A percentile compares a stretch with the other conserved stretches of the same genome.
phyloP scores from a whole-genome alignment of 345 rosid species.

The Boechera stricta region DNA sequence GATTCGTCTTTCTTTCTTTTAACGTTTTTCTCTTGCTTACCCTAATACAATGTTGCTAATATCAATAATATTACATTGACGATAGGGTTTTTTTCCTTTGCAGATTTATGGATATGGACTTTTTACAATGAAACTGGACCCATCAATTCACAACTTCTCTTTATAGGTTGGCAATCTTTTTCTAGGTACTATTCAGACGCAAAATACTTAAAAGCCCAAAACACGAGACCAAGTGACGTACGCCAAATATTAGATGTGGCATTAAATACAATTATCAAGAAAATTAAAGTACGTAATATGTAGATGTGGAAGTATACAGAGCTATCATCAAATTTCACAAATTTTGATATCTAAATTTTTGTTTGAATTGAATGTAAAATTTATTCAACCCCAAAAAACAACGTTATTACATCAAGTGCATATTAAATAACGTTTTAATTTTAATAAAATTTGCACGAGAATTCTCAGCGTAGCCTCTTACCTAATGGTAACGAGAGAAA shows the following conservation, averaged over 20 bases:
- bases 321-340: neutral
- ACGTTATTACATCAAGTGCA: too few species aligned
- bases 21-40: too few species aligned
- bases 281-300: neutral
- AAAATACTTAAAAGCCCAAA: neutral
- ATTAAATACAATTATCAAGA: slow-evolving; percentile 8
- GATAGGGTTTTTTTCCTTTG: too few species aligned
- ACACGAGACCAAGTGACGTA: slow-evolving; percentile 14
- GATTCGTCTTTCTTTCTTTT: too few species aligned
- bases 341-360: neutral
- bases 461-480: neutral
- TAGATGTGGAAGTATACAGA: neutral
- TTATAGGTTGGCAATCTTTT: neutral
- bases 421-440: neutral
- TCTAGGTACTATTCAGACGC: slow-evolving; percentile 7
- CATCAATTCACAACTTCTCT: too few species aligned
- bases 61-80: too few species aligned
- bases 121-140: too few species aligned
- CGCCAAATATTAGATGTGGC: slow-evolving; percentile 13
- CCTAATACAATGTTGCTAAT: too few species aligned
- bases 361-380: too few species aligned
- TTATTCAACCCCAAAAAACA: too few species aligned
- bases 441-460: neutral
- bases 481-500: neutral
- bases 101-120: too few species aligned